These are phyloP conservation scores for Calonectria multiphialidica DNA, from an alignment of 2,329 filamentous ascomycete species.

Conservation along the genomic window DNA sequence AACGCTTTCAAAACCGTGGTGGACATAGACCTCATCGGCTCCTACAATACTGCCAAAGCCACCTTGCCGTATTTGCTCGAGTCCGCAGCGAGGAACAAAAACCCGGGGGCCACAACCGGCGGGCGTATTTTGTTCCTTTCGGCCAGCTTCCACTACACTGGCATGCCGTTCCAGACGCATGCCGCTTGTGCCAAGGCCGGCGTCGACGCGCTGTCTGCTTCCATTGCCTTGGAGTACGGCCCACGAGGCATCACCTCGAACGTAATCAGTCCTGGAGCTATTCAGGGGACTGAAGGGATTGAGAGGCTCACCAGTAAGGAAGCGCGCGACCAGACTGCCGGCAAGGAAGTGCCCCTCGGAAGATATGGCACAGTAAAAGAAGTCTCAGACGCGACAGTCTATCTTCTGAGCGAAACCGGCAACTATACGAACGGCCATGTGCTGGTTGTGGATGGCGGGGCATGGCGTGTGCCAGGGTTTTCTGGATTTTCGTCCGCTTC, in stretches of 20 bases:
- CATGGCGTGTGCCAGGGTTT: background rate
- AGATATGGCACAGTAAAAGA: conserved; percentile 7
- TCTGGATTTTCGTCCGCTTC: background rate
- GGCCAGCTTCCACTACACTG: conserved; percentile 18
- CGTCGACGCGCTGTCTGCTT: conserved; percentile 9
- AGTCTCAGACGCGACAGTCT: conserved; percentile 13
- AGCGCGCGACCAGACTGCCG: background rate
- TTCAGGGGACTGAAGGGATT: conserved; percentile 1
- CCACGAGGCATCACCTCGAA: conserved; percentile 16
- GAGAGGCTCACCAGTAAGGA: background rate
- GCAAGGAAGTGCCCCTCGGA: background rate
- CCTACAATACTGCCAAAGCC: conserved; percentile 11
- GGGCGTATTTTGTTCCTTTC: conserved; percentile 20
- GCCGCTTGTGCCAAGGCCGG: conserved; percentile 1
- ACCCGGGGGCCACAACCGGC: background rate
- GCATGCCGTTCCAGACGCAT: conserved; percentile 17
- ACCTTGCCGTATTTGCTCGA: background rate
- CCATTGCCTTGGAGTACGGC: background rate
- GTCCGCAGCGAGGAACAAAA: conserved; percentile 2
- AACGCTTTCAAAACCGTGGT: conserved; percentile 24
- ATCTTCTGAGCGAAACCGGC: conserved; percentile 11
- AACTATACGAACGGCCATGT: conserved; percentile 15
- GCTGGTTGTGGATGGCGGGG: background rate
- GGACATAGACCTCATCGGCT: conserved; percentile 19
- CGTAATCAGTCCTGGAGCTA: conserved; percentile 6